Evolutionary conservation across 1,139 yeast genomes (phyloP).

Genomic region (Suhomyces choctaworum): DNA sequence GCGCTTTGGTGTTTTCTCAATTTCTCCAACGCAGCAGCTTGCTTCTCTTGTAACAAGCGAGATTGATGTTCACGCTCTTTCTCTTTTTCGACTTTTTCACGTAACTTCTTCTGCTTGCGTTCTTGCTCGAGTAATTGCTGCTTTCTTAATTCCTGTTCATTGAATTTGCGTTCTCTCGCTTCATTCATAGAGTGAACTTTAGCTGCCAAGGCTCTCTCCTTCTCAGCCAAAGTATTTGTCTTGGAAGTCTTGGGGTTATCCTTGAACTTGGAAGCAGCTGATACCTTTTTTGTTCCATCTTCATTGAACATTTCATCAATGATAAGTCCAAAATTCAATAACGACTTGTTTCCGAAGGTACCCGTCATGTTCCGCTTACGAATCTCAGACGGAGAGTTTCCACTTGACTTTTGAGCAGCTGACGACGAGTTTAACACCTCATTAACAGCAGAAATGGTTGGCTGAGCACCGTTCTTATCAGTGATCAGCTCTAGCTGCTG

Average conservation of each 20-base stretch:
- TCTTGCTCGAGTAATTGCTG: constrained; percentile 9
- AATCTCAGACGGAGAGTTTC: background rate
- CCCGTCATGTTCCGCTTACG: constrained; percentile 13
- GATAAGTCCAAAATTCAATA: constrained; percentile 33
- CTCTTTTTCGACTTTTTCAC: constrained; percentile 10
- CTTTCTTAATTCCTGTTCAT: constrained; percentile 17
- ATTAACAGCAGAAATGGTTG: background rate
- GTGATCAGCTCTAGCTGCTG: constrained; percentile 13
- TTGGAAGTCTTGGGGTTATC: background rate
- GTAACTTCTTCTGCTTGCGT: constrained; percentile 11
- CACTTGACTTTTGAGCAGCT: background rate
- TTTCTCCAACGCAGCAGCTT: constrained; percentile 33
- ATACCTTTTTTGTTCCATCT: constrained; percentile 4
- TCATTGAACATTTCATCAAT: constrained; percentile 21
- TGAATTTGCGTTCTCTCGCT: constrained; percentile 27
- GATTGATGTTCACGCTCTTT: constrained; percentile 25
- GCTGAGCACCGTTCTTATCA: background rate
- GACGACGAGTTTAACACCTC: background rate
- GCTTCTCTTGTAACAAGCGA: constrained; percentile 27
- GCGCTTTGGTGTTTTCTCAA: constrained; percentile 32
- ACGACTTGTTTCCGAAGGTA: constrained; percentile 23
- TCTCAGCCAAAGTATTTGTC: constrained; percentile 17
- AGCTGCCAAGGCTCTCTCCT: constrained; percentile 34
- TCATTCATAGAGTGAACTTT: constrained; percentile 33
- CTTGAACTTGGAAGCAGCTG: background rate